Evolutionary conservation across 2,329 filamentous ascomycete genomes (phyloP).

Genomic region (Penicillium sp.): DNA sequence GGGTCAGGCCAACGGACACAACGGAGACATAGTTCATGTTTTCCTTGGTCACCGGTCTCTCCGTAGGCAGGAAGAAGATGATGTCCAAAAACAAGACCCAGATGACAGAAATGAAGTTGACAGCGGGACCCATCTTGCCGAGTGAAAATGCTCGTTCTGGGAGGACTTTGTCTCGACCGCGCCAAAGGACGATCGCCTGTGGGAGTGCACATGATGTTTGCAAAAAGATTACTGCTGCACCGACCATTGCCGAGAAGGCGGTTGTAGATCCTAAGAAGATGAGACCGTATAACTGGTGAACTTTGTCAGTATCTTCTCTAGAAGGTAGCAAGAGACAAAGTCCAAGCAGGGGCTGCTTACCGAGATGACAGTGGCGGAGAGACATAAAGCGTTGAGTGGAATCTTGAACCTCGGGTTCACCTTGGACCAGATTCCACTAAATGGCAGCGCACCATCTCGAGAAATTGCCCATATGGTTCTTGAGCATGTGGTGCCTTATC

Average conservation of each 20-base stretch:
- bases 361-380: conserved; percentile 4
- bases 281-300: conserved; percentile 2
- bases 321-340: background rate
- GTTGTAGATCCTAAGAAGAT: conserved; percentile 10
- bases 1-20: conserved; percentile 2
- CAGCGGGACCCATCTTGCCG: background rate
- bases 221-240: conserved; percentile 8
- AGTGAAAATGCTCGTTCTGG: conserved; percentile 5
- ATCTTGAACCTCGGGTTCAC: conserved; percentile 4
- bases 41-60: conserved; percentile 4
- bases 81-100: conserved; percentile 9
- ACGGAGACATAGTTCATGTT: conserved; percentile 16
- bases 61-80: conserved; percentile 5
- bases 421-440: background rate
- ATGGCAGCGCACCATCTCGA: conserved; percentile 5
- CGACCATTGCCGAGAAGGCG: conserved; percentile 12
- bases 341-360: background rate
- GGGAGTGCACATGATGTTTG: conserved; percentile 8
- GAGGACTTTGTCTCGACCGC: conserved; percentile 5
- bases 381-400: conserved; percentile 5
- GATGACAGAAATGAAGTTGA: conserved; percentile 4
- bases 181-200: conserved; percentile 7
- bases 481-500: conserved; percentile 6
- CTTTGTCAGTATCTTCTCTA: background rate
- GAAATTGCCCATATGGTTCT: conserved; percentile 8